These are phyloP conservation scores for Blastobotrys aristatus DNA, from an alignment of 1,139 yeast species.

Conservation along the genomic window DNA sequence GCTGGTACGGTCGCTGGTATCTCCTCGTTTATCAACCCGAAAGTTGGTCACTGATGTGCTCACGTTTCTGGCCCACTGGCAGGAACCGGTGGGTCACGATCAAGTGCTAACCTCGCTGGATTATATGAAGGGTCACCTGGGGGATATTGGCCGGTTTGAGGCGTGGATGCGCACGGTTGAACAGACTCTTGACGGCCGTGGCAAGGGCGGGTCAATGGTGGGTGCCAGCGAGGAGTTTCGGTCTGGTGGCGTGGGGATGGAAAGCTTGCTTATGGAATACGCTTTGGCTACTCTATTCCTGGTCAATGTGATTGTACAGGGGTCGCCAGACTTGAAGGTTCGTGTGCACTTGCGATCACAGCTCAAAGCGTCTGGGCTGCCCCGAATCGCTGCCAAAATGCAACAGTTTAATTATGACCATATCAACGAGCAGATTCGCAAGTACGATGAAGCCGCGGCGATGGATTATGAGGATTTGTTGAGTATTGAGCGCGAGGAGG, in stretches of 20 bases:
- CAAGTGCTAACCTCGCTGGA: constrained; percentile 63
- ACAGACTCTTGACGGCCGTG: constrained; percentile 77
- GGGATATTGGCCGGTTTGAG: constrained; percentile 64
- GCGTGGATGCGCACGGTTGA: constrained; percentile 79
- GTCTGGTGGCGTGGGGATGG: constrained; percentile 55
- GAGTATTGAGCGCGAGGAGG: constrained; percentile 55
- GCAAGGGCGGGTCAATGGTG: constrained; percentile 82
- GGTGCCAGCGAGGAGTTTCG: constrained; percentile 90
- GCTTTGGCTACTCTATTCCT: constrained; percentile 73
- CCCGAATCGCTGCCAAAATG: constrained; percentile 57
- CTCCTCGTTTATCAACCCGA: constrained; percentile 66
- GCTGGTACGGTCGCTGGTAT: constrained; percentile 53
- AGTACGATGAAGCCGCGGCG: constrained; percentile 60
- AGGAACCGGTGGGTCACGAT: constrained; percentile 52
- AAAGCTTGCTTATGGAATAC: constrained; percentile 73
- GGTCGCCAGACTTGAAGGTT: constrained; percentile 56
- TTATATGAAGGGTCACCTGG: constrained; percentile 53
- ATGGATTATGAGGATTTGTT: constrained; percentile 65
- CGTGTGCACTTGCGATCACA: constrained; percentile 75
- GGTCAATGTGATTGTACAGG: constrained; percentile 64
- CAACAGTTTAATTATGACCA: constrained; percentile 57
- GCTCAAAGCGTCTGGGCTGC: constrained; percentile 70
- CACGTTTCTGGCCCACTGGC: constrained; percentile 49
- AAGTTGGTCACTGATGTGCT: constrained; percentile 76
- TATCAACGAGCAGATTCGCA: constrained; percentile 60